A percentile compares a stretch with the other conserved stretches of the same genome.
Conservation (phyloP, 306 rosid genomes). For the Begonia peltatifolia region DNA sequence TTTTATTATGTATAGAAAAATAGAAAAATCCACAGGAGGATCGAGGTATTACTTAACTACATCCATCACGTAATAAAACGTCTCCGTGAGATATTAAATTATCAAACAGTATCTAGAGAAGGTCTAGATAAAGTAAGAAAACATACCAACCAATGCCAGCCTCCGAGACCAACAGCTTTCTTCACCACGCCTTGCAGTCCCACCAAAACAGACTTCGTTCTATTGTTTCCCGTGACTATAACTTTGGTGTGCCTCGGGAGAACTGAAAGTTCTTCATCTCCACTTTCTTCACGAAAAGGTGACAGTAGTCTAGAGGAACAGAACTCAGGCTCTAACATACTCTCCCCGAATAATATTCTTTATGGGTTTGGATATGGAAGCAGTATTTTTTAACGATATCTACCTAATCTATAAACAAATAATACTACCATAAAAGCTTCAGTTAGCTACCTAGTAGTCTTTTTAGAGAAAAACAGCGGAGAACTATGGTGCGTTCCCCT, state of each 20-base stretch:
- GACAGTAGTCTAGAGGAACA: slow-evolving; percentile 31
- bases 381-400: too few species aligned
- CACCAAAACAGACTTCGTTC: slow-evolving; percentile 60
- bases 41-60: neutral
- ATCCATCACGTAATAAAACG: neutral
- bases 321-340: too few species aligned
- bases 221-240: slow-evolving; percentile 55
- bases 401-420: too few species aligned
- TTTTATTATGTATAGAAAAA: neutral
- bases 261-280: slow-evolving; percentile 56
- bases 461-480: too few species aligned
- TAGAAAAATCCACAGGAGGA: neutral
- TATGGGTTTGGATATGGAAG: too few species aligned
- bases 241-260: slow-evolving; percentile 73
- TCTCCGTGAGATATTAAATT: neutral
- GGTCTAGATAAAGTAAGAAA: neutral
- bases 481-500: too few species aligned
- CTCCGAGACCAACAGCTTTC: slow-evolving; percentile 71
- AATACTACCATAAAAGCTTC: too few species aligned
- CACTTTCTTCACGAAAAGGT: slow-evolving; percentile 47
- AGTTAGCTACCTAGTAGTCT: too few species aligned
- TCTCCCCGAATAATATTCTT: too few species aligned
- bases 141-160: slow-evolving; percentile 76
- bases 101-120: neutral
- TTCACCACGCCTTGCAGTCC: slow-evolving; percentile 71